phyloP scores from a whole-genome alignment of 2,329 filamentous ascomycete genomes.

The Huntiella abstrusa region DNA sequence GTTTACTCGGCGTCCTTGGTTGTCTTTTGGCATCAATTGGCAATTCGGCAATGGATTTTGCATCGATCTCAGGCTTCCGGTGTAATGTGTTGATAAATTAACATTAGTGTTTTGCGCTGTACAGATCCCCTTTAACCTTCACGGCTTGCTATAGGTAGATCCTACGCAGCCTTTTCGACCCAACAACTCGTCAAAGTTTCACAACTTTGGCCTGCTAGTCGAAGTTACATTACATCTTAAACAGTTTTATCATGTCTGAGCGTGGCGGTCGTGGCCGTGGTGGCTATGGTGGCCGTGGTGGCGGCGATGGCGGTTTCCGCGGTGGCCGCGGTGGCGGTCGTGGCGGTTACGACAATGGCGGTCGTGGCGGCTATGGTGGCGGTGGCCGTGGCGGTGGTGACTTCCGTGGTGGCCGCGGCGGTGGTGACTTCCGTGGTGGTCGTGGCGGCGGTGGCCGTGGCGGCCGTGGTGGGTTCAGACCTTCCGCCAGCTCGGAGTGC shows the following conservation, averaged over 20 bases:
- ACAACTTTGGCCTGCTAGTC: no score
- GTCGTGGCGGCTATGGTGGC: constrained; percentile 12
- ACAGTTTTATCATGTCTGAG: constrained; percentile 6
- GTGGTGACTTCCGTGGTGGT: constrained; percentile 13
- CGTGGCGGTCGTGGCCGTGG: constrained; percentile 11
- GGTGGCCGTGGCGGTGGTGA: constrained; percentile 15
- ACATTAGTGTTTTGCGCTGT: no score
- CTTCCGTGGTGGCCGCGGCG: constrained; percentile 12
- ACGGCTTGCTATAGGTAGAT: no score
- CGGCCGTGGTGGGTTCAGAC: constrained; percentile 14
- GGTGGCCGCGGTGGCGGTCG: constrained; percentile 13
- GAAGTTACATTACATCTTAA: no score
- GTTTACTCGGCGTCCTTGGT: no score
- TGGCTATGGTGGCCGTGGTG: constrained; percentile 14
- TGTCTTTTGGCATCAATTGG: no score
- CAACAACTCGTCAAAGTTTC: no score
- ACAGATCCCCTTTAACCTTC: no score
- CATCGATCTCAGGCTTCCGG: no score
- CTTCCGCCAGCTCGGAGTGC: constrained; percentile 14
- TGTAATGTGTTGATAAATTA: no score
- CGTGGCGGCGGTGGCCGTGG: constrained; percentile 12
- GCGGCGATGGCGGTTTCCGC: constrained; percentile 9
- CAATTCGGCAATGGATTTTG: no score
- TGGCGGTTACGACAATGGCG: constrained; percentile 12
- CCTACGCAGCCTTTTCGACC: no score